These are phyloP conservation scores for Basidioascus undulatus DNA, from an alignment of 768 basidiomycete genomes.

Conservation along the genomic window DNA sequence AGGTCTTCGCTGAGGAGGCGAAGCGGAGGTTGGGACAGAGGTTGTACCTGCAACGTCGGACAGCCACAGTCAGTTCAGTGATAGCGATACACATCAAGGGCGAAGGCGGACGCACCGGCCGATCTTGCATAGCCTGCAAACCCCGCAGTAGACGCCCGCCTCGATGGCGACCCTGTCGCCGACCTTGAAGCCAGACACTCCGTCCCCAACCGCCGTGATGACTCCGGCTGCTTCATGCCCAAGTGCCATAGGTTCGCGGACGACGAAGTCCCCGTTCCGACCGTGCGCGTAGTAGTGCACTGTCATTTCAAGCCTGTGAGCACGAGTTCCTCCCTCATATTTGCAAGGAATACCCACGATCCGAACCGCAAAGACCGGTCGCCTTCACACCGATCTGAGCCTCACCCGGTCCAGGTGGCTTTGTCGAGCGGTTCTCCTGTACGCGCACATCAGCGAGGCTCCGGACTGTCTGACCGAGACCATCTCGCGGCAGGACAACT, in stretches of 20 bases:
- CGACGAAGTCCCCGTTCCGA: slow-evolving; percentile 74
- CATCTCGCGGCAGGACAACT: no score
- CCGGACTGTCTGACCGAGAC: no score
- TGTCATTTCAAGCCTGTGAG: slow-evolving; percentile 15
- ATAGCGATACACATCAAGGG: no score
- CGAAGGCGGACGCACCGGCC: no score
- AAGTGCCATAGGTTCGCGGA: slow-evolving; percentile 64
- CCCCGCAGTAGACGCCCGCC: slow-evolving; percentile 67
- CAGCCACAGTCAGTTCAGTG: no score
- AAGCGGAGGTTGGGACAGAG: slow-evolving; percentile 74
- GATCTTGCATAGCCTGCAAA: slow-evolving; percentile 20
- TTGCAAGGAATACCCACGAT: slow-evolving; percentile 30
- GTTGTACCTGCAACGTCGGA: slow-evolving; percentile 84
- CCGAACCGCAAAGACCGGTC: slow-evolving; percentile 76
- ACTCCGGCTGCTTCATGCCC: slow-evolving; percentile 85
- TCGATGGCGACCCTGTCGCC: slow-evolving; percentile 87
- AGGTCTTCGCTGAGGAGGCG: slow-evolving; percentile 67
- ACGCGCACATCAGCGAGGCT: no score
- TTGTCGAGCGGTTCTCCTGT: no score
- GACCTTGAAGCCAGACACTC: slow-evolving; percentile 29
- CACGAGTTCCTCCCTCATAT: no score
- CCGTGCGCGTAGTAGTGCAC: slow-evolving; percentile 81
- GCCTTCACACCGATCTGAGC: slow-evolving; percentile 55
- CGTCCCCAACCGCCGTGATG: slow-evolving; percentile 56
- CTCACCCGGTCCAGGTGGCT: slow-evolving; percentile 44